Evolutionary conservation across 1,284 basidiomycete genomes (phyloP).

Genomic region (Jaminaea rosea): DNA sequence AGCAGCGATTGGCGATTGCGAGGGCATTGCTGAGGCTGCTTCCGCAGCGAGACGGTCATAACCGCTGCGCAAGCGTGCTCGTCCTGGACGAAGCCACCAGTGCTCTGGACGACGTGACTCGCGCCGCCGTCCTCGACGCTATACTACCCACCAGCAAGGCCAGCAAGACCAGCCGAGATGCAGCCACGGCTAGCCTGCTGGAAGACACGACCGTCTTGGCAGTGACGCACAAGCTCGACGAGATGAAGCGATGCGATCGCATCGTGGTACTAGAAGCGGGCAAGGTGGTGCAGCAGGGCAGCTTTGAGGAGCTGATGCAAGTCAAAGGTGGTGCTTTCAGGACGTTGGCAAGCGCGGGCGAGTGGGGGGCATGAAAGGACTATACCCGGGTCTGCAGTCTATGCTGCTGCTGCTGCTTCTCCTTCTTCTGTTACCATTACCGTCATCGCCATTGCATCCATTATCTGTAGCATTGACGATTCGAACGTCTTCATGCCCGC

Average conservation of each 20-base stretch:
- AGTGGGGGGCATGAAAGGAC: slow-evolving; percentile 61
- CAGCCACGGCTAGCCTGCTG: slow-evolving; percentile 66
- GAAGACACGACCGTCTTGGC: slow-evolving; percentile 67
- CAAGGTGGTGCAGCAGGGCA: slow-evolving; percentile 66
- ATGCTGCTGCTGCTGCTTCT: background rate
- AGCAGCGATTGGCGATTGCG: slow-evolving; percentile 83
- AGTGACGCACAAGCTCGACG: slow-evolving; percentile 82
- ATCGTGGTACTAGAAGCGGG: slow-evolving; percentile 75
- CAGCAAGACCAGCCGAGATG: slow-evolving; percentile 13
- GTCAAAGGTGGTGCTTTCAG: slow-evolving; percentile 66
- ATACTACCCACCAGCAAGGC: background rate
- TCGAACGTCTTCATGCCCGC: too few species aligned
- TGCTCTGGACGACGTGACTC: slow-evolving; percentile 59
- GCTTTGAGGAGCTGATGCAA: slow-evolving; percentile 61
- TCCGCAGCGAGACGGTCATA: background rate
- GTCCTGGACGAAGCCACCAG: slow-evolving; percentile 91
- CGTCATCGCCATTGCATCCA: background rate
- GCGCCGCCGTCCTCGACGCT: slow-evolving; percentile 50
- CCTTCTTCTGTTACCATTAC: background rate
- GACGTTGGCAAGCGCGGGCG: slow-evolving; percentile 70
- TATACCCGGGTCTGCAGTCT: too few species aligned
- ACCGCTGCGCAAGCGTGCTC: slow-evolving; percentile 58
- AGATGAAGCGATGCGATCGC: slow-evolving; percentile 86
- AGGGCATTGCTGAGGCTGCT: slow-evolving; percentile 62
- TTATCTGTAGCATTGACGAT: too few species aligned